Evolutionary conservation across 2,329 filamentous ascomycete species (phyloP).

Genomic region (Zymoseptoria brevis): DNA sequence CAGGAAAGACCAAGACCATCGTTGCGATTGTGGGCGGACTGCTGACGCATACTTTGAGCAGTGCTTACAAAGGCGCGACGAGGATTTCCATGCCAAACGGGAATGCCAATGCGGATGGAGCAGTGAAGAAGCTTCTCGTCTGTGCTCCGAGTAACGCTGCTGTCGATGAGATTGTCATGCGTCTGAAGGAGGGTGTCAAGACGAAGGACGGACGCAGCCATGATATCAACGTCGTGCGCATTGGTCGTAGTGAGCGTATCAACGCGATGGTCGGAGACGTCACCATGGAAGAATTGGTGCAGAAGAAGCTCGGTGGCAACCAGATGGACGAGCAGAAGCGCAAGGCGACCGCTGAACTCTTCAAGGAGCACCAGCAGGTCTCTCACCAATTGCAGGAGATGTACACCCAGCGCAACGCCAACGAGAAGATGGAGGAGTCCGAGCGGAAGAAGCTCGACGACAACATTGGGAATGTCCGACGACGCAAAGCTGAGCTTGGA

Average conservation of each 20-base stretch:
- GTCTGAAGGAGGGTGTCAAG: conserved; percentile 80
- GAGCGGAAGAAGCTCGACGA: conserved; percentile 62
- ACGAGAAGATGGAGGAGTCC: conserved; percentile 21
- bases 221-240: conserved; percentile 77
- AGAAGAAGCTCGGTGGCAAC: conserved; percentile 52
- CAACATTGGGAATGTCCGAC: conserved; percentile 69
- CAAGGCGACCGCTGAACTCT: conserved; percentile 57
- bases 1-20: conserved; percentile 97
- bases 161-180: conserved; percentile 89
- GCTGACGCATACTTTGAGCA: conserved; percentile 53
- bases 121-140: conserved; percentile 78
- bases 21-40: conserved; percentile 90
- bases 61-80: conserved; percentile 29
- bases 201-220: conserved; percentile 63
- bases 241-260: conserved; percentile 87
- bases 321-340: conserved; percentile 34
- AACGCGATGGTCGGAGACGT: conserved; percentile 84
- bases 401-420: conserved; percentile 55
- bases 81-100: conserved; percentile 32
- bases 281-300: conserved; percentile 86
- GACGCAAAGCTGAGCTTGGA: conserved; percentile 67
- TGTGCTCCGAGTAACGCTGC: conserved; percentile 98
- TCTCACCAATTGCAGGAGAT: conserved; percentile 61
- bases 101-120: conserved; percentile 23
- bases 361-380: conserved; percentile 55